Percentiles rank a stretch among this genome's conserved stretches.
These are phyloP conservation scores for Dryas drummondii DNA, from an alignment of 306 rosid genomes.

Conservation along the genomic window DNA sequence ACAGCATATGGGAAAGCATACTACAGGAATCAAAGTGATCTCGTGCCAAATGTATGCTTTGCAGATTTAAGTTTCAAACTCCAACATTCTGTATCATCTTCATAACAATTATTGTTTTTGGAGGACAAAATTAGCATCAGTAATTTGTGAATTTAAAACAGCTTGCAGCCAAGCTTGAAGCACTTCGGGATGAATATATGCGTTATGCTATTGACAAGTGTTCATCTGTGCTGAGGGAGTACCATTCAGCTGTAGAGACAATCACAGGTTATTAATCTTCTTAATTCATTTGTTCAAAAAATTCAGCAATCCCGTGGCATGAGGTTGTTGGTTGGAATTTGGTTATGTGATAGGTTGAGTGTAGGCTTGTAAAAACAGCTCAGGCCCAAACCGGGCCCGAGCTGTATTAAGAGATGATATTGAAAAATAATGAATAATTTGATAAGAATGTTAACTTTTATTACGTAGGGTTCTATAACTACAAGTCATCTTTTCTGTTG, in stretches of 20 bases:
- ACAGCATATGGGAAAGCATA: constrained; percentile 95
- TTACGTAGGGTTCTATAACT: too few species aligned
- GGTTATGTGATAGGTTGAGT: neutral
- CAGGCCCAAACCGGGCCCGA: too few species aligned
- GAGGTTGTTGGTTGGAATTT: constrained; percentile 11
- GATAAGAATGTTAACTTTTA: too few species aligned
- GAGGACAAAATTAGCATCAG: neutral
- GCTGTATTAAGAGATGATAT: too few species aligned
- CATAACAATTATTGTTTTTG: neutral
- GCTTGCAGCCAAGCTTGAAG: constrained; percentile 93
- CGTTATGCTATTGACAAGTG: constrained; percentile 85
- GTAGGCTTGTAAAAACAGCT: neutral
- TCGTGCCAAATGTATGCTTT: constrained; percentile 82
- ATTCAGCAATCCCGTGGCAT: constrained; percentile 12
- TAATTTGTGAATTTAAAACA: constrained; percentile 37
- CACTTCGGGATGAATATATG: constrained; percentile 91
- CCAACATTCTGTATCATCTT: constrained; percentile 12
- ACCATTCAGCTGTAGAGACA: constrained; percentile 81
- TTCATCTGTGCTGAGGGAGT: constrained; percentile 64
- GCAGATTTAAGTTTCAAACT: constrained; percentile 22
- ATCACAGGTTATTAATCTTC: constrained; percentile 68
- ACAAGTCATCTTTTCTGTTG: too few species aligned
- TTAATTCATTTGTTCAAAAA: constrained; percentile 24
- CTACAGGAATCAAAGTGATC: constrained; percentile 76
- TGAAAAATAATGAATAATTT: too few species aligned